A percentile compares a stretch with the other conserved stretches of the same genome.
These are phyloP conservation scores for Botrytis porri DNA, from an alignment of 2,329 filamentous ascomycete species.

Conservation along the genomic window DNA sequence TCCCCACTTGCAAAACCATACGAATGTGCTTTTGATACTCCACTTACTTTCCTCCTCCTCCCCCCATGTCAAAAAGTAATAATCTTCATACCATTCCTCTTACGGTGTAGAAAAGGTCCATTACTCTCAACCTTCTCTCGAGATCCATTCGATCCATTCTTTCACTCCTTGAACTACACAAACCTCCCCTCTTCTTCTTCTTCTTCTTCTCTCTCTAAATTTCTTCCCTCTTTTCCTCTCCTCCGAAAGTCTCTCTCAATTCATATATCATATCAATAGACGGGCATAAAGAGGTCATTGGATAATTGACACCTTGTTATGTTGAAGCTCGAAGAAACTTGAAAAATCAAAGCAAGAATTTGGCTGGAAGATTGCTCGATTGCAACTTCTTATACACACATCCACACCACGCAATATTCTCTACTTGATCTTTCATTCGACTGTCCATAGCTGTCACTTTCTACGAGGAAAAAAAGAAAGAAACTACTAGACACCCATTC, in stretches of 20 bases:
- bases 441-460: slow-evolving; percentile 34
- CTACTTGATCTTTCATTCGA: slow-evolving; percentile 26
- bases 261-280: slow-evolving; percentile 13
- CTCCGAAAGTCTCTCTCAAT: not conserved
- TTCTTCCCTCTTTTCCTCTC: slow-evolving; percentile 15
- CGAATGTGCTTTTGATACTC: not conserved
- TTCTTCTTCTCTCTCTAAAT: not conserved
- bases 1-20: slow-evolving; percentile 4
- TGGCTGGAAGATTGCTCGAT: slow-evolving; percentile 16
- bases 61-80: slow-evolving; percentile 11
- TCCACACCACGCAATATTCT: slow-evolving; percentile 21
- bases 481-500: slow-evolving; percentile 11
- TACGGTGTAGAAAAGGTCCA: not conserved
- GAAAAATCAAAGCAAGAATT: slow-evolving; percentile 4
- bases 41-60: not conserved
- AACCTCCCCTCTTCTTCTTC: slow-evolving; percentile 7
- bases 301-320: slow-evolving; percentile 24
- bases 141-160: slow-evolving; percentile 16
- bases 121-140: slow-evolving; percentile 13
- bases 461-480: slow-evolving; percentile 23
- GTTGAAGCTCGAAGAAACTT: slow-evolving; percentile 20
- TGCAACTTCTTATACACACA: slow-evolving; percentile 1
- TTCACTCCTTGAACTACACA: slow-evolving; percentile 16
- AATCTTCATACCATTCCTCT: not conserved
- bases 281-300: slow-evolving; percentile 13